phyloP scores from a whole-genome alignment of 1,284 basidiomycete genomes.

The Phaffia rhodozyma region DNA sequence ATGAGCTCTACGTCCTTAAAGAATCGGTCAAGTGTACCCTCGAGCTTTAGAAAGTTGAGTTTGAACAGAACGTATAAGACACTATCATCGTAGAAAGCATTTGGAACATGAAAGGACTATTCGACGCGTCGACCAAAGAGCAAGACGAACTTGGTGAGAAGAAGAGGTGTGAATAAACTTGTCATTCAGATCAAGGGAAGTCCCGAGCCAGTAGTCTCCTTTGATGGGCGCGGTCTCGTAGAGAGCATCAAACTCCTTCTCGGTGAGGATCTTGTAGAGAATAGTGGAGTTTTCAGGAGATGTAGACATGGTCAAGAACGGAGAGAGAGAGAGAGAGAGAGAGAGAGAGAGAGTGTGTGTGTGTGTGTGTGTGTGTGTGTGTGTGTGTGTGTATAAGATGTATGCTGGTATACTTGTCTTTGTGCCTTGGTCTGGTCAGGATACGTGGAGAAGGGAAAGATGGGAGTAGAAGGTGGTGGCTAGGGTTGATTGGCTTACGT shows the following conservation, averaged over 20 bases:
- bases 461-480: not conserved
- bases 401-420: too few species aligned
- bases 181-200: conserved; percentile 5
- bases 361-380: too few species aligned
- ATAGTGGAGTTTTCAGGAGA: conserved; percentile 6
- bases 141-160: conserved; percentile 5
- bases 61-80: not conserved
- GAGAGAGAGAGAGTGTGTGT: not conserved
- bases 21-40: conserved; percentile 10
- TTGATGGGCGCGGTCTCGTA: not conserved
- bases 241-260: conserved; percentile 7
- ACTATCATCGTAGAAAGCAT: not conserved
- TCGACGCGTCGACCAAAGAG: too few species aligned
- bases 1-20: not conserved
- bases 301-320: not conserved
- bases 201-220: conserved; percentile 8
- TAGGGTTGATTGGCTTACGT: not conserved
- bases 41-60: conserved; percentile 1
- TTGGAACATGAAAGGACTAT: too few species aligned
- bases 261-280: conserved; percentile 18
- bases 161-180: conserved; percentile 14
- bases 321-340: not conserved
- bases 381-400: too few species aligned
- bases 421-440: not conserved
- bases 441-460: not conserved